Conservation (phyloP, 2,329 filamentous ascomycete genomes). For the Verticillium longisporum region DNA sequence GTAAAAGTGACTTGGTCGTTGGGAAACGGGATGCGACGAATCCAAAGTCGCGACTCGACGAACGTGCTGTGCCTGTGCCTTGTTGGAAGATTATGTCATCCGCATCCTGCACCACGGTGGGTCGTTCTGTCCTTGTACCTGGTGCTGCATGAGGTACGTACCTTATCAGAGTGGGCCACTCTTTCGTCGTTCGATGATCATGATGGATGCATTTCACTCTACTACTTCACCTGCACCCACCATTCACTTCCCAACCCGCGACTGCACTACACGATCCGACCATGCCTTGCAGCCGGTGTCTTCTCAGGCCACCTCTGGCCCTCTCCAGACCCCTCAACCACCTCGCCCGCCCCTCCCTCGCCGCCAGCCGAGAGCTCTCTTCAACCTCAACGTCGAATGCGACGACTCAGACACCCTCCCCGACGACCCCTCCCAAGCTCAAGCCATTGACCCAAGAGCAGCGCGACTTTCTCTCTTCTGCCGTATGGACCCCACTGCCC, state of each 20-base stretch:
- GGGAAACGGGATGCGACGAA: conserved; percentile 3
- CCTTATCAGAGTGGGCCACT: not conserved
- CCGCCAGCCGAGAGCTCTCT: not conserved
- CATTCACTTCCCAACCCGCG: too few relatives aligned
- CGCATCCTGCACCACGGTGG: conserved; percentile 10
- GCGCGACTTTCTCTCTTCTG: conserved; percentile 67
- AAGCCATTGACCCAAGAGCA: conserved; percentile 65
- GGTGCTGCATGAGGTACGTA: not conserved
- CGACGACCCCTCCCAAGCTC: conserved; percentile 28
- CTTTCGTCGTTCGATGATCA: not conserved
- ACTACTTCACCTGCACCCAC: too few relatives aligned
- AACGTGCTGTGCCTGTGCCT: not conserved
- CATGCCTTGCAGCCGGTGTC: not conserved
- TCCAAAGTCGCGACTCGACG: not conserved
- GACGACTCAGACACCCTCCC: conserved; percentile 8
- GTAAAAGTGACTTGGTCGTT: not conserved
- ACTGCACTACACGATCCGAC: too few relatives aligned
- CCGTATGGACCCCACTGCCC: conserved; percentile 33
- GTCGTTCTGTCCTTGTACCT: too few relatives aligned
- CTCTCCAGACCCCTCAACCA: conserved; percentile 1
- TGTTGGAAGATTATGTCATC: conserved; percentile 10
- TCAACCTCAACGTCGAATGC: not conserved
- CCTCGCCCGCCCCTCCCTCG: not conserved
- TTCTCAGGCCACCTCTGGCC: not conserved
- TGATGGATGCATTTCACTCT: too few relatives aligned